Evolutionary conservation across 2,329 filamentous ascomycete species (phyloP).

Genomic region (Clathrospora elynae): DNA sequence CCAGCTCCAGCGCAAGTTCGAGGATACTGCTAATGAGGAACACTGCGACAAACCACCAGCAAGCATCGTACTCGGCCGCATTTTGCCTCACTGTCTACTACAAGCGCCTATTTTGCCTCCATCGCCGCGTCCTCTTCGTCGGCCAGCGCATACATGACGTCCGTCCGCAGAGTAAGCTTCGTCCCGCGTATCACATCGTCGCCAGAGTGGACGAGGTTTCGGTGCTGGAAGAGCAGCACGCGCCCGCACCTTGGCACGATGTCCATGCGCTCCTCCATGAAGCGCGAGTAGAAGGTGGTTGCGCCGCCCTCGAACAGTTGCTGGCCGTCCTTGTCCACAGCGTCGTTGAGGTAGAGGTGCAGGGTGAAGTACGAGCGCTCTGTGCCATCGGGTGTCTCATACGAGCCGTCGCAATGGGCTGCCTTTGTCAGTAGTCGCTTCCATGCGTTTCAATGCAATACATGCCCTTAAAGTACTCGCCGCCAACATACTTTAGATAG

Average conservation of each 20-base stretch:
- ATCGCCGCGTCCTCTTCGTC: slow-evolving; percentile 9
- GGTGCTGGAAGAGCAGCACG: slow-evolving; percentile 63
- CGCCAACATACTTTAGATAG: slow-evolving; percentile 72
- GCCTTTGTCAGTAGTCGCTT: slow-evolving; percentile 18
- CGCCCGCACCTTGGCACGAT: slow-evolving; percentile 58
- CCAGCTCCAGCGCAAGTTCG: slow-evolving; percentile 9
- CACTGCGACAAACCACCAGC: background rate
- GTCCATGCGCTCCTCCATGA: slow-evolving; percentile 45
- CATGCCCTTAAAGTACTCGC: slow-evolving; percentile 70
- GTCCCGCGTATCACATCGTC: slow-evolving; percentile 59
- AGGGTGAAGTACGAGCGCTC: slow-evolving; percentile 61
- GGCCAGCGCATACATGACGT: slow-evolving; percentile 58
- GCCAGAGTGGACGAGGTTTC: slow-evolving; percentile 58
- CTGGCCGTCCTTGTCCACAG: slow-evolving; percentile 34
- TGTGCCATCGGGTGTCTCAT: slow-evolving; percentile 60
- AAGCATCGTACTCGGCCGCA: background rate
- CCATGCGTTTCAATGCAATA: background rate
- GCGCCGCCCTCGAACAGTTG: slow-evolving; percentile 58
- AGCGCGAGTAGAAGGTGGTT: slow-evolving; percentile 56
- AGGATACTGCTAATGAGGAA: slow-evolving; percentile 51
- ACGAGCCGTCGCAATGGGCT: slow-evolving; percentile 72
- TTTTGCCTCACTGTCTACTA: background rate
- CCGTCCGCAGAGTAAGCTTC: slow-evolving; percentile 62
- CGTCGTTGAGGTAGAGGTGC: slow-evolving; percentile 61
- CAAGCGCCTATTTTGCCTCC: background rate